Conservation (phyloP, 2,329 filamentous ascomycete genomes). For the Dothiorella sarmentorum region DNA sequence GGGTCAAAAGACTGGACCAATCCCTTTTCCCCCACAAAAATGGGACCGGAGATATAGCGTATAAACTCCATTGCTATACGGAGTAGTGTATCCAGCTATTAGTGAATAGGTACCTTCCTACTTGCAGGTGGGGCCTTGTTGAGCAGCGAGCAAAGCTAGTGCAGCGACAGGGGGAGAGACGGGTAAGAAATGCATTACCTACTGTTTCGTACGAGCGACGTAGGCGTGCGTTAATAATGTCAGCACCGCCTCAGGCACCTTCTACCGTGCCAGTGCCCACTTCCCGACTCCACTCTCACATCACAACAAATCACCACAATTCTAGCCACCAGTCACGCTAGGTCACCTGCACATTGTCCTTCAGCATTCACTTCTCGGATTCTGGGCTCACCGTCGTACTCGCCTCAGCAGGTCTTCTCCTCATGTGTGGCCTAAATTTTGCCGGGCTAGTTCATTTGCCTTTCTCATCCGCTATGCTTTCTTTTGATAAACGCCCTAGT, state of each 20-base stretch:
- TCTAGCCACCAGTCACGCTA: not conserved
- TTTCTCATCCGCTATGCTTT: not conserved
- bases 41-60: not conserved
- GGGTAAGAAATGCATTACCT: not conserved
- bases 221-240: slow-evolving; percentile 1
- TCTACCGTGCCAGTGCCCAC: not conserved
- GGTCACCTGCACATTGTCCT: slow-evolving; percentile 2
- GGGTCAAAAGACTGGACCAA: not conserved
- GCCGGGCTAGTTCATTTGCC: not conserved
- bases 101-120: not conserved
- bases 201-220: not conserved
- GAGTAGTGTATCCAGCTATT: not conserved
- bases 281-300: slow-evolving; percentile 14
- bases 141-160: not conserved
- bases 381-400: not conserved
- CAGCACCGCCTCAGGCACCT: not conserved
- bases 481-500: not conserved
- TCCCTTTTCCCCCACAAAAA: not conserved
- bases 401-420: slow-evolving; percentile 1
- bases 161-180: not conserved
- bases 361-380: not conserved
- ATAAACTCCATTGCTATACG: not conserved
- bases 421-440: not conserved
- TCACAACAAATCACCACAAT: slow-evolving; percentile 3
- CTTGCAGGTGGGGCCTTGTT: not conserved